phyloP scores from a whole-genome alignment of 371 early-diverging fungal genomes.

The Aphelidium insulamus region DNA sequence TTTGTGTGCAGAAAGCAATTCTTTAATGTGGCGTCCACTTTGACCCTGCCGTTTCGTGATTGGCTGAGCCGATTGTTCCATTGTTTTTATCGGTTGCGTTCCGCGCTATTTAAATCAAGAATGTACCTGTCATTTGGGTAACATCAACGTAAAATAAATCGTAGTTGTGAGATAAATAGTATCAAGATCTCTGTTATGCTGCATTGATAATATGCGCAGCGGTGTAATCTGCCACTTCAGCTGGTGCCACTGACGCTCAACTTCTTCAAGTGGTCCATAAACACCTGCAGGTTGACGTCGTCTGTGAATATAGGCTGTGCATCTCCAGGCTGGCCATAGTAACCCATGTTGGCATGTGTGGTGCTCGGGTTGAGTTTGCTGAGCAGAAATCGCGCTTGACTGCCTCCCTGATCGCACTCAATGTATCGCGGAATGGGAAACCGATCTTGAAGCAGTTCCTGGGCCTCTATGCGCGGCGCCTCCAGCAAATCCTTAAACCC shows the following conservation, averaged over 20 bases:
- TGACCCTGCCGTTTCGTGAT: too few relatives aligned
- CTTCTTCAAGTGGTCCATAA: constrained; percentile 88
- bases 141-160: too few relatives aligned
- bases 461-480: constrained; percentile 68
- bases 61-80: too few relatives aligned
- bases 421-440: constrained; percentile 98
- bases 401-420: constrained; percentile 89
- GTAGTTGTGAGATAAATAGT: too few relatives aligned
- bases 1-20: too few relatives aligned
- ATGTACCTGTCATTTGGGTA: too few relatives aligned
- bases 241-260: constrained; percentile 18
- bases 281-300: constrained; percentile 90
- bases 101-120: too few relatives aligned
- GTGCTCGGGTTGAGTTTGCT: constrained; percentile 98
- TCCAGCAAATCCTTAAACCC: constrained; percentile 85
- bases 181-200: too few relatives aligned
- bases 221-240: too few relatives aligned
- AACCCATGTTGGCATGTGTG: constrained; percentile 55
- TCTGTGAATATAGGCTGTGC: constrained; percentile 88
- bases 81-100: too few relatives aligned
- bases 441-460: constrained; percentile 73
- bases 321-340: constrained; percentile 32
- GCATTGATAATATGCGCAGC: too few relatives aligned
- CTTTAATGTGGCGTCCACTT: too few relatives aligned
- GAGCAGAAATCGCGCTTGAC: constrained; percentile 97